These are phyloP conservation scores for Helotiales sp. DNA, from an alignment of 2,329 filamentous ascomycete species.

Conservation along the genomic window DNA sequence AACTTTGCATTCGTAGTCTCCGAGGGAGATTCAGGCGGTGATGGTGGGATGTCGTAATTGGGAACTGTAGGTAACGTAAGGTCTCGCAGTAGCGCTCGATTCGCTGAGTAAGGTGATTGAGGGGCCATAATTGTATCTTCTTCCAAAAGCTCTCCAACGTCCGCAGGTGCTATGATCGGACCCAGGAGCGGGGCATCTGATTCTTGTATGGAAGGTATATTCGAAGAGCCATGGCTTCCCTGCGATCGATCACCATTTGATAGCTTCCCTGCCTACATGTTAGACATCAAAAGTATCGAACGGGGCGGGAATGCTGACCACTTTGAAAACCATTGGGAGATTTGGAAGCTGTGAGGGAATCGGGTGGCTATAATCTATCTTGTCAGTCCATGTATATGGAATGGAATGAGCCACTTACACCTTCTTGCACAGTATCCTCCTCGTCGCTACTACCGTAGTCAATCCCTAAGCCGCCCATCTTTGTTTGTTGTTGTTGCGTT, in stretches of 20 bases:
- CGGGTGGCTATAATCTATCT: slow-evolving; percentile 20
- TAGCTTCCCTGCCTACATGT: background rate
- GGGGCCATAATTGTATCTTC: slow-evolving; percentile 33
- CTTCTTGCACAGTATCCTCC: slow-evolving; percentile 30
- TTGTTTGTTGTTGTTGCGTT: slow-evolving; percentile 1
- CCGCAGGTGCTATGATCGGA: slow-evolving; percentile 25
- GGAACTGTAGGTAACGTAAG: slow-evolving; percentile 73
- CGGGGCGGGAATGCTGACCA: background rate
- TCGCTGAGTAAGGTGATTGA: slow-evolving; percentile 66
- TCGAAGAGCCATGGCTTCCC: background rate
- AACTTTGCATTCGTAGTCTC: slow-evolving; percentile 63
- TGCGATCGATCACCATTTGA: background rate
- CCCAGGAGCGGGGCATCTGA: slow-evolving; percentile 30
- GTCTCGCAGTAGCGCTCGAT: slow-evolving; percentile 64
- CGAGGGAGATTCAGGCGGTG: slow-evolving; percentile 63
- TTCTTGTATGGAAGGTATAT: slow-evolving; percentile 4
- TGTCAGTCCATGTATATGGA: slow-evolving; percentile 20
- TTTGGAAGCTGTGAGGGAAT: slow-evolving; percentile 1
- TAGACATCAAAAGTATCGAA: background rate
- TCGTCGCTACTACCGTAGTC: slow-evolving; percentile 42
- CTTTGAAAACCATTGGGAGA: slow-evolving; percentile 1
- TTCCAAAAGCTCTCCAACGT: slow-evolving; percentile 23
- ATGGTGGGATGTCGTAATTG: slow-evolving; percentile 73
- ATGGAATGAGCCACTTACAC: slow-evolving; percentile 22
- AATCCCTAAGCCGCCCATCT: slow-evolving; percentile 38